Evolutionary conservation across 2,329 filamentous ascomycete species (phyloP).

Genomic region (Penicillium nordicum): DNA sequence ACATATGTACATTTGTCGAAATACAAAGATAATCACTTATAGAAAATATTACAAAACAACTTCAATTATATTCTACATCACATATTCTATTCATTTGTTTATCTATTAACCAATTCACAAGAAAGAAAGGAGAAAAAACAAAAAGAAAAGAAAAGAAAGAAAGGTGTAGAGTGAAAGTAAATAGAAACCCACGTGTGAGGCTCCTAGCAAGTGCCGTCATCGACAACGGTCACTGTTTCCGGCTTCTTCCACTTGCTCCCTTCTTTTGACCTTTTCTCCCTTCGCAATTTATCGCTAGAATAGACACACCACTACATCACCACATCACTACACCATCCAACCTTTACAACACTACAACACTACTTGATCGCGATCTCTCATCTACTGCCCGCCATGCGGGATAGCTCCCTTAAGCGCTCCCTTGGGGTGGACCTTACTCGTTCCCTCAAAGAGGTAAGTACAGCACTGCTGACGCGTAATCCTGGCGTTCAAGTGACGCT

Average conservation of each 20-base stretch:
- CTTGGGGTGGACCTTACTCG: slow-evolving; percentile 39
- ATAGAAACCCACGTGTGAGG: slow-evolving; percentile 5
- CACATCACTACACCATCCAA: neutral
- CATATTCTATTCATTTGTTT: neutral
- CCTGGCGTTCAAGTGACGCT: neutral
- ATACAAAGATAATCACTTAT: neutral
- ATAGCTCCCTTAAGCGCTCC: slow-evolving; percentile 43
- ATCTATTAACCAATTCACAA: neutral
- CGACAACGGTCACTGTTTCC: slow-evolving; percentile 18
- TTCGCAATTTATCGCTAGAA: neutral
- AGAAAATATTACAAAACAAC: neutral
- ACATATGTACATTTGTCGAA: neutral
- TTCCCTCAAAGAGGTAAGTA: slow-evolving; percentile 41
- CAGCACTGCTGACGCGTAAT: neutral
- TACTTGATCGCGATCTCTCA: slow-evolving; percentile 5
- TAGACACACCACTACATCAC: slow-evolving; percentile 2
- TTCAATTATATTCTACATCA: neutral
- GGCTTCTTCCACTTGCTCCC: slow-evolving; percentile 3
- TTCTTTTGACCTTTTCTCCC: neutral
- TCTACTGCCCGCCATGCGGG: slow-evolving; percentile 34
- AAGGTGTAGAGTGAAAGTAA: neutral
- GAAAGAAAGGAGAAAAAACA: too few species aligned
- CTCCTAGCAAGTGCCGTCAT: slow-evolving; percentile 23
- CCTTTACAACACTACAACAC: neutral
- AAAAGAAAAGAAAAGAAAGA: neutral